Evolutionary conservation across 208 protist genomes (phyloP), one percentile per base, ranked within the genome.

Genomic region (Blastocrithidia nonstop): DNA sequence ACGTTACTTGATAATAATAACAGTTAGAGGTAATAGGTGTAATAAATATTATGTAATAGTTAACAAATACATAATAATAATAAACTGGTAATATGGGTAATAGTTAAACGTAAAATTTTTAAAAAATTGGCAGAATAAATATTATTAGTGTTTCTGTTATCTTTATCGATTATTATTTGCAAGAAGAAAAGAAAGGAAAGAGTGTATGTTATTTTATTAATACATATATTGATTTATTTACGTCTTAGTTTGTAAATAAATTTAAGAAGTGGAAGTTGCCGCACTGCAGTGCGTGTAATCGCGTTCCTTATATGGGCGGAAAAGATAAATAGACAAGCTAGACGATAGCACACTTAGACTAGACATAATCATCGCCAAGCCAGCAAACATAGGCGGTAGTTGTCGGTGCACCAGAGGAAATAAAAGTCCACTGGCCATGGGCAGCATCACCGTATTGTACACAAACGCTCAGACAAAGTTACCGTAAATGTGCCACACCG

Each of bases 391-490:
- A 6, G 83, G 83, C 1, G 75, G 77, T 0, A 93, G 51, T 53
- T 69, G 71, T 8, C 69, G 23, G 25, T 69, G 66, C 7, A 89
- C 27, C 2, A 87, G 17, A 9, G 83, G 83, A 42, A 66, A 89
- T 16, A 89, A 49, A 20, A 81, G 49, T 0, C 83, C 83, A 31
- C 71, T 80, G 17, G 87, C 87, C 20, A 90, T 11, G 22, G 87
- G 83, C 20, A 94, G 50, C 65, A 90, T 88, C 24, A 92, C 23
- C 15, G 84, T 0, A 49, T 94, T 94, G 71, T 92, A 94, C 13
- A 60, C 56, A 51, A 89, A 85, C 20, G 86, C 79, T 83, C 86
- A 94, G 2, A 71, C 39, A 61, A 94, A 88, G 66, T 94, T 94
- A 7, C 66, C 75, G 33, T 90, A 84, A 38, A 94, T 84, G 27